Percentiles rank a stretch among this genome's conserved stretches.
These are phyloP conservation scores for Ammopiptanthus mongolicus DNA, from an alignment of 306 rosid species.

Conservation along the genomic window DNA sequence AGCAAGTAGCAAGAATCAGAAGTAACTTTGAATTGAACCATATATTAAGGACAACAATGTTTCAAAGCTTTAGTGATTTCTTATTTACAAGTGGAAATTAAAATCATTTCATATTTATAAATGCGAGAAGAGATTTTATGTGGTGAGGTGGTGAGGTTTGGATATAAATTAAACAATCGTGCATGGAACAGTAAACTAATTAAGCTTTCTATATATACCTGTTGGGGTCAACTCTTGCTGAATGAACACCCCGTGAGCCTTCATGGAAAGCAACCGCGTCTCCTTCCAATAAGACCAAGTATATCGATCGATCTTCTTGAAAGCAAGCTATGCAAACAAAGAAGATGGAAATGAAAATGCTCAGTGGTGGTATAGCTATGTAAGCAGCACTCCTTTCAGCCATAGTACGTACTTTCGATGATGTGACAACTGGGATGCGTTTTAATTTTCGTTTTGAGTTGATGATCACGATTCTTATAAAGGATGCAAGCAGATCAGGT, in stretches of 20 bases:
- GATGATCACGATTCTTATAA: neutral
- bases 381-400: neutral
- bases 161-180: neutral
- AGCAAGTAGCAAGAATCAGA: too few relatives aligned
- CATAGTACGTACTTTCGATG: conserved; percentile 19
- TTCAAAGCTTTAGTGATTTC: neutral
- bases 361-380: neutral
- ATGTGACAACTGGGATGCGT: neutral
- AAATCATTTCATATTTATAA: neutral
- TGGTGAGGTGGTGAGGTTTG: neutral
- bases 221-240: conserved; percentile 12
- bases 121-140: neutral
- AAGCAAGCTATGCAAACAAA: conserved; percentile 22
- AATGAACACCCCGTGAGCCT: conserved; percentile 9
- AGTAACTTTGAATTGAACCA: neutral
- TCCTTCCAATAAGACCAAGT: conserved; percentile 65
- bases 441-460: neutral
- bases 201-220: conserved; percentile 23
- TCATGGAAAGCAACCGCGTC: conserved; percentile 43
- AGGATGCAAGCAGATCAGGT: neutral
- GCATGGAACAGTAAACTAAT: neutral
- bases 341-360: conserved; percentile 8
- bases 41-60: neutral
- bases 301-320: conserved; percentile 53
- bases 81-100: neutral